Conservation (phyloP, 768 basidiomycete genomes). For the Lactarius tabidus region DNA sequence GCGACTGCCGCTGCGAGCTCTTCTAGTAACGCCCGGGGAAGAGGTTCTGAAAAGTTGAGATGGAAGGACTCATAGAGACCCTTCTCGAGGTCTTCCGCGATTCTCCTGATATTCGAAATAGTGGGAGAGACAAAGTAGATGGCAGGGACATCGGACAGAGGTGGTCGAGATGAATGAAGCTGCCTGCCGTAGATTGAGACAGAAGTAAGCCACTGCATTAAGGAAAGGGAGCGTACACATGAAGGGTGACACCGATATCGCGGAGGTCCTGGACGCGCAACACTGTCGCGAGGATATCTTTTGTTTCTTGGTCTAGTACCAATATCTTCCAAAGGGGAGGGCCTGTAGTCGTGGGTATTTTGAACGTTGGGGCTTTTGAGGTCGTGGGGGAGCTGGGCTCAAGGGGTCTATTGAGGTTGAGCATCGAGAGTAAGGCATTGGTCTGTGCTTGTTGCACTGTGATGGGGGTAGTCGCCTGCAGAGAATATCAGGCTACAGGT, state of each 20-base stretch:
- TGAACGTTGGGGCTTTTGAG: constrained; percentile 40
- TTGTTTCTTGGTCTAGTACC: constrained; percentile 90
- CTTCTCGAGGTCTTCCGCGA: constrained; percentile 91
- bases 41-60: constrained; percentile 91
- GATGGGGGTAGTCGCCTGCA: constrained; percentile 39
- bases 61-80: constrained; percentile 89
- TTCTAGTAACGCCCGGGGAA: constrained; percentile 85
- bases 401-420: constrained; percentile 75
- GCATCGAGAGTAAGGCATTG: constrained; percentile 72
- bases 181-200: constrained; percentile 53
- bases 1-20: constrained; percentile 90
- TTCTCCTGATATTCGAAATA: constrained; percentile 76
- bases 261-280: constrained; percentile 94
- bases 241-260: constrained; percentile 94
- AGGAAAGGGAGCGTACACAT: constrained; percentile 65
- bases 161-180: constrained; percentile 82
- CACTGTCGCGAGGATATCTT: constrained; percentile 94
- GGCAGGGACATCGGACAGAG: constrained; percentile 92
- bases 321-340: constrained; percentile 96
- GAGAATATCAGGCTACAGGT: not conserved
- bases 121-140: constrained; percentile 96
- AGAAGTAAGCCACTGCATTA: constrained; percentile 4
- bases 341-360: constrained; percentile 48
- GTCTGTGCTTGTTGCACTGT: constrained; percentile 91
- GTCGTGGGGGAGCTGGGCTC: constrained; percentile 40